Conservation (phyloP, 2,329 filamentous ascomycete genomes). For the Fusarium musae region DNA sequence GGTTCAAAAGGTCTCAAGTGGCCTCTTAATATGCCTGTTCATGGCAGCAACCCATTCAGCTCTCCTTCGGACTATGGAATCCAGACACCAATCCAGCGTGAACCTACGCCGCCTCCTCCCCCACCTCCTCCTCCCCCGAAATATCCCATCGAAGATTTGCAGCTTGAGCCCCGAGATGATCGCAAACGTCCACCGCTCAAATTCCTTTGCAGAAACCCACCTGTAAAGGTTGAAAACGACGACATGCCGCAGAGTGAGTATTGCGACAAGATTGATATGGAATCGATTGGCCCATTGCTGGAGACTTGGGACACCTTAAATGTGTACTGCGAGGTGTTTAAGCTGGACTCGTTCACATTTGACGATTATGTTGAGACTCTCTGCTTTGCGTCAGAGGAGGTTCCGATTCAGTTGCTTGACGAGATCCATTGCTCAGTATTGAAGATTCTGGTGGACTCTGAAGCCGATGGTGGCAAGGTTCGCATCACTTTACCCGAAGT, state of each 20-base stretch:
- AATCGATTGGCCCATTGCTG: conserved; percentile 84
- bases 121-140: conserved; percentile 84
- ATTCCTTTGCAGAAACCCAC: conserved; percentile 76
- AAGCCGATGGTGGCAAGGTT: conserved; percentile 80
- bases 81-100: conserved; percentile 41
- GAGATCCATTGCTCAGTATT: conserved; percentile 93
- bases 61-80: conserved; percentile 57
- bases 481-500: conserved; percentile 82
- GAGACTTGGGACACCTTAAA: conserved; percentile 98
- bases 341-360: conserved; percentile 96
- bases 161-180: conserved; percentile 76
- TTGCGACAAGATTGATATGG: conserved; percentile 73
- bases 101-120: conserved; percentile 66
- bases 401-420: conserved; percentile 84
- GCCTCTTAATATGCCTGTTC: conserved; percentile 46
- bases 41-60: conserved; percentile 60
- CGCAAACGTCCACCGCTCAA: conserved; percentile 78
- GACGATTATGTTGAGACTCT: conserved; percentile 95
- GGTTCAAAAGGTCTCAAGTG: conserved; percentile 58
- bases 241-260: conserved; percentile 23
- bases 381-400: conserved; percentile 77
- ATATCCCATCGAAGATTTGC: conserved; percentile 95
- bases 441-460: conserved; percentile 83
- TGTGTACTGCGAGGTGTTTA: conserved; percentile 95
- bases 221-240: conserved; percentile 58